phyloP scores from a whole-genome alignment of 805 yeast genomes.

The Kodamaea neixiangensis region DNA sequence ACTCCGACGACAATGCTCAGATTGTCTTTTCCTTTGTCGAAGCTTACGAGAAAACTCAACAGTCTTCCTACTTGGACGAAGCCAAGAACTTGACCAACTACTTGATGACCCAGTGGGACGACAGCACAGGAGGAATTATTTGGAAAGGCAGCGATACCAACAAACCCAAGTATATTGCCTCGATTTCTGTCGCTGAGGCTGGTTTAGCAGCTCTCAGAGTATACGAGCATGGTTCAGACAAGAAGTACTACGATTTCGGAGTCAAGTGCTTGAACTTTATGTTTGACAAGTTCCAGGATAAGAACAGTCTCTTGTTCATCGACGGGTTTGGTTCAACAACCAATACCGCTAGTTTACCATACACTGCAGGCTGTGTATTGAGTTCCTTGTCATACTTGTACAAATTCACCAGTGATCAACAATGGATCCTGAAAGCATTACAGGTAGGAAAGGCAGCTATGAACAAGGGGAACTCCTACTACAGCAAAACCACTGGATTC shows the following conservation, averaged over 20 bases:
- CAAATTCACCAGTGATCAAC: constrained; percentile 16
- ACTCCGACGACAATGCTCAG: constrained; percentile 33
- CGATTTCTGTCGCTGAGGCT: constrained; percentile 31
- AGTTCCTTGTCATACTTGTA: constrained; percentile 23
- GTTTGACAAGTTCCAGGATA: constrained; percentile 22
- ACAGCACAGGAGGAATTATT: constrained; percentile 24
- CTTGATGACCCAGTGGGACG: constrained; percentile 23
- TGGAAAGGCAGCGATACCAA: constrained; percentile 22
- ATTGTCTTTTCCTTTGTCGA: constrained; percentile 28
- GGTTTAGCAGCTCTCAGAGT: constrained; percentile 29
- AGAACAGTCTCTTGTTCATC: constrained; percentile 22
- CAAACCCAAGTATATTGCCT: constrained; percentile 22
- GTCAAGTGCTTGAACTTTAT: constrained; percentile 19
- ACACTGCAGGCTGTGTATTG: constrained; percentile 27
- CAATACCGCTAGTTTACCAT: constrained; percentile 30
- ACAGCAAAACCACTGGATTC: constrained; percentile 10
- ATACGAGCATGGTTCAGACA: constrained; percentile 18
- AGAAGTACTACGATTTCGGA: constrained; percentile 17
- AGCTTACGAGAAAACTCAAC: constrained; percentile 22
- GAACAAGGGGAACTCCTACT: constrained; percentile 17
- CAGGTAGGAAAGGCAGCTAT: constrained; percentile 21
- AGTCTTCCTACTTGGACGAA: constrained; percentile 18
- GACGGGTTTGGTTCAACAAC: constrained; percentile 20
- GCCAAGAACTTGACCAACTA: constrained; percentile 21
- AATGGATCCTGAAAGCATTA: constrained; percentile 18